Evolutionary conservation across 768 basidiomycete genomes (phyloP), one percentile per base, ranked within the genome.

Genomic region (Galerina sulciceps): DNA sequence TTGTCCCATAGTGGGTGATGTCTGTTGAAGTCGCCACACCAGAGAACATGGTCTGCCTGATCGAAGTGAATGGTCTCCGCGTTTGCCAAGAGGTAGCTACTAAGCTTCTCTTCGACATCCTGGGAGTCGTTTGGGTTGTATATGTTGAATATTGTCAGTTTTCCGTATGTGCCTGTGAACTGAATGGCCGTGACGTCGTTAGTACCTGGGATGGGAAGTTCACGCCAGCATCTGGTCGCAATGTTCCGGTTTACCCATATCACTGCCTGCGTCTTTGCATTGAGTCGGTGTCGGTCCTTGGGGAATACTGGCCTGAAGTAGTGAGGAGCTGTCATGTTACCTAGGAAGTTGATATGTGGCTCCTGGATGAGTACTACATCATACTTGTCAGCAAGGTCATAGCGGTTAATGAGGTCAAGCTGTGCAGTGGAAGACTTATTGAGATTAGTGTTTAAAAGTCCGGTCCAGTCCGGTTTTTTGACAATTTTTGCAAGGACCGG

Each of bases 121-220:
- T n/a, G n/a, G n/a, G n/a, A n/a, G n/a, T n/a, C n/a, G n/a, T n/a
- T n/a, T n/a, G n/a, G n/a, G n/a, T 74, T 75, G 65, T 81, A 81
- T 2, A 79, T 60, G 64, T 79, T 80, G 69, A 77, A 65, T 0
- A 79, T 66, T 0, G 57, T 53, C n/a, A 77, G 3, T 3, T n/a
- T 53, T 0, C 67, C 65, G 2, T 49, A 43, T 9, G 10, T 22
- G 6, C 64, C 66, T 26, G 26, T 1, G 41, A 76, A 10, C n/a
- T 64, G 57, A 0, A 74, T 60, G 0, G 61, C 73, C 5, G 65
- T 66, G 13, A 77, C 45, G 50, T 75, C 73, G 15, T 56, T 46
- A 9, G 58, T 53, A n/a, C 47, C 52, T 18, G 61, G 35, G 18
- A 69, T 45, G 26, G 64, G 43, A 2, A 74, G 37, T 35, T 48